These are phyloP conservation scores for Rehmannia glutinosa DNA, from an alignment of 257 asterid genomes.

Conservation along the genomic window DNA sequence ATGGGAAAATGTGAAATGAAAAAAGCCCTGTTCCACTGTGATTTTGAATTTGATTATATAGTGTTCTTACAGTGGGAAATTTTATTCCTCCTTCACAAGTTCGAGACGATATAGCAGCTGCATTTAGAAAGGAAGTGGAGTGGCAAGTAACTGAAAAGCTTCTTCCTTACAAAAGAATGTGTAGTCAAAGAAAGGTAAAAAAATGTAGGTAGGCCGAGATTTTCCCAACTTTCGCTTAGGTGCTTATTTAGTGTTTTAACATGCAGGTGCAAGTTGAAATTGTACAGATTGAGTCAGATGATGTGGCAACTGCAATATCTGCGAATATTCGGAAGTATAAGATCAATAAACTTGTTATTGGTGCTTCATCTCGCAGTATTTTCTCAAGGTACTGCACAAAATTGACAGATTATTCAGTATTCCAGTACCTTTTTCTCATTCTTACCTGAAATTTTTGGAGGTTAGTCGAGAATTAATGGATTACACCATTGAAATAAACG, in stretches of 20 bases:
- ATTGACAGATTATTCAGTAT: background rate
- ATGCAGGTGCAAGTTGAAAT: conserved; percentile 70
- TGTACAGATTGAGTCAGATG: conserved; percentile 73
- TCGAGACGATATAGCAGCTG: conserved; percentile 71
- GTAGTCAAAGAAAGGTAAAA: conserved; percentile 51
- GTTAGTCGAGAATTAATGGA: no score
- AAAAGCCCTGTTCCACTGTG: no score
- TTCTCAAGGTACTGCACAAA: conserved; percentile 56
- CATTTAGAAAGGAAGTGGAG: conserved; percentile 64
- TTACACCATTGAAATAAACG: no score
- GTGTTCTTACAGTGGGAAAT: conserved; percentile 63
- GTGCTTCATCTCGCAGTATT: conserved; percentile 61
- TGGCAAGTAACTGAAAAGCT: conserved; percentile 64
- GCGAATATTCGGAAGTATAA: conserved; percentile 33
- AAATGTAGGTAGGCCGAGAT: background rate
- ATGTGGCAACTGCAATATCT: conserved; percentile 52
- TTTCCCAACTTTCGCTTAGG: background rate
- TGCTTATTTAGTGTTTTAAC: conserved; percentile 5
- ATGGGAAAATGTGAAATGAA: no score
- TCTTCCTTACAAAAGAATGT: conserved; percentile 65
- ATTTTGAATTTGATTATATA: conserved; percentile 3
- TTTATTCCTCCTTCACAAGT: conserved; percentile 64
- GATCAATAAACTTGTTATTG: conserved; percentile 66
- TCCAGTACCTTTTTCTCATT: no score
- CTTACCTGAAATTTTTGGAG: no score